Evolutionary conservation across 2,329 filamentous ascomycete species (phyloP).

Genomic region (Zasmidium citrigriseum): DNA sequence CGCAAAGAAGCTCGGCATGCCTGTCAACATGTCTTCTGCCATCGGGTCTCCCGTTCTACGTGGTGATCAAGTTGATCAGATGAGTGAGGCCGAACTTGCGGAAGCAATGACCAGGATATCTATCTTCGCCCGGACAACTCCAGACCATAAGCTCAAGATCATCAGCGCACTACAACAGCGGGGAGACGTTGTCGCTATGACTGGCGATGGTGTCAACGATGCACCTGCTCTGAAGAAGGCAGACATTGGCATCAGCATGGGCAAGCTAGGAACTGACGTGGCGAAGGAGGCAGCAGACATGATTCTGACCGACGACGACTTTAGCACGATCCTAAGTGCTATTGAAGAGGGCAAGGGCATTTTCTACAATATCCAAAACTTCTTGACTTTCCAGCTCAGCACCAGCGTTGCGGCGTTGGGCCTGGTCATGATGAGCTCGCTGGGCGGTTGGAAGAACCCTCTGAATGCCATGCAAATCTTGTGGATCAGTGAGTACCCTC

Average conservation of each 20-base stretch:
- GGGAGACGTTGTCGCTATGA: conserved; percentile 98
- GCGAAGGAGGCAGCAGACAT: conserved; percentile 96
- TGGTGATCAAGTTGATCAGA: conserved; percentile 89
- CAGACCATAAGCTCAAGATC: conserved; percentile 98
- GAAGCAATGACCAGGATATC: conserved; percentile 84
- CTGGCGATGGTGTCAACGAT: conserved; percentile 96
- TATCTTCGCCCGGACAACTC: conserved; percentile 93
- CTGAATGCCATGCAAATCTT: conserved; percentile 99
- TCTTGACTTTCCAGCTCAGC: conserved; percentile 96
- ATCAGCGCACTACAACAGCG: conserved; percentile 86
- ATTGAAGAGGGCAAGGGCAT: conserved; percentile 99
- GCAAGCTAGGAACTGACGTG: conserved; percentile 89
- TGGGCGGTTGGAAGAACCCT: conserved; percentile 90
- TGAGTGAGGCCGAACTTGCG: conserved; percentile 82
- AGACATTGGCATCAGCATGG: conserved; percentile 98
- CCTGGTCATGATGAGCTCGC: conserved; percentile 88
- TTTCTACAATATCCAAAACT: conserved; percentile 99
- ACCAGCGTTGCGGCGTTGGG: conserved; percentile 92
- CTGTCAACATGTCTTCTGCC: conserved; percentile 63
- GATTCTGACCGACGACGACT: conserved; percentile 88
- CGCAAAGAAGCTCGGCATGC: conserved; percentile 93
- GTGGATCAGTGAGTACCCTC: conserved; percentile 83
- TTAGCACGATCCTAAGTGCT: conserved; percentile 86
- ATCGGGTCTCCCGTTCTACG: conserved; percentile 71
- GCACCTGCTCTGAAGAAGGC: conserved; percentile 95